These are phyloP conservation scores for Selaginella tamariscina DNA, from an alignment of 75 land plant species.

Conservation along the genomic window DNA sequence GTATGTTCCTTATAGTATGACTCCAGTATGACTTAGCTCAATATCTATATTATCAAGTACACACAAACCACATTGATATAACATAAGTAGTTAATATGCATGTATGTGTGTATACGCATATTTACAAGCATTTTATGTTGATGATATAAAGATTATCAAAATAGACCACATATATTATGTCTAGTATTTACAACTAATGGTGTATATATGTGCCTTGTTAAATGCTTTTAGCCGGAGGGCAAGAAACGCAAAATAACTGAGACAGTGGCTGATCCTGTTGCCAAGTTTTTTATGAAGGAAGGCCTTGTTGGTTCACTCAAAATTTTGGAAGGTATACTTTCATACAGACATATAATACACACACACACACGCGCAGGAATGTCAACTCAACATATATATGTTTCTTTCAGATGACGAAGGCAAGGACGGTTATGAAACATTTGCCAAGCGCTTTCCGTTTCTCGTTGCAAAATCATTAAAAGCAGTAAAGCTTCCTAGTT, in stretches of 20 bases:
- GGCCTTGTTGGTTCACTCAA: conserved; percentile 22
- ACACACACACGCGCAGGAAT: neutral
- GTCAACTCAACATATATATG: neutral
- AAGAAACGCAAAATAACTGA: conserved; percentile 6
- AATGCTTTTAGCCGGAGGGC: neutral
- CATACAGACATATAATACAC: neutral
- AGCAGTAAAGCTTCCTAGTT: conserved; percentile 17
- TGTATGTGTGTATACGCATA: too few relatives aligned
- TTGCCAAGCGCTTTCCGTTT: conserved; percentile 24
- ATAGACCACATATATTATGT: neutral
- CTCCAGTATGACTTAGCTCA: too few relatives aligned
- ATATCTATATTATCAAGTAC: too few relatives aligned
- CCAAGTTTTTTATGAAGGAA: conserved; percentile 20
- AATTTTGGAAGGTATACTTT: conserved; percentile 13
- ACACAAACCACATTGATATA: too few relatives aligned
- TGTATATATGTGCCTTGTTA: too few relatives aligned
- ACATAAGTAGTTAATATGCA: neutral
- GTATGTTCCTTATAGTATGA: too few relatives aligned
- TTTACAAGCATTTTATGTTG: neutral
- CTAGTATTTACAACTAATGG: too few relatives aligned
- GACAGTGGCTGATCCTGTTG: conserved; percentile 10
- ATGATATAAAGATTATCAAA: neutral
- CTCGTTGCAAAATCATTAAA: conserved; percentile 24
- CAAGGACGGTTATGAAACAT: conserved; percentile 15
- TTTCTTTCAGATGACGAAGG: conserved; percentile 6